Evolutionary conservation across 2,329 filamentous ascomycete species (phyloP).

Genomic region (Aspergillus intermedius): DNA sequence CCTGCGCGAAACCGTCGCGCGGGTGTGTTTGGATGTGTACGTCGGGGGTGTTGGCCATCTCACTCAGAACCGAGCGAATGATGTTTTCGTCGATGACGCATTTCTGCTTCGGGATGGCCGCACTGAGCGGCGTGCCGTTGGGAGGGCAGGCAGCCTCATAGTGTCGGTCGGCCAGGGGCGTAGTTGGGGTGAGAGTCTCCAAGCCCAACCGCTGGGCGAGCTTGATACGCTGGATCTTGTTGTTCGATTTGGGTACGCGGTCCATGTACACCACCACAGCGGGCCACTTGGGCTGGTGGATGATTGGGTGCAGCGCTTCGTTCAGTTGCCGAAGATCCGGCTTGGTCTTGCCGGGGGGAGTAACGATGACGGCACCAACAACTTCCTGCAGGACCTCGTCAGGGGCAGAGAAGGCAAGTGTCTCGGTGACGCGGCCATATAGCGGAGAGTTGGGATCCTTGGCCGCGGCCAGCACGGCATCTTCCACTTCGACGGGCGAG

Average conservation of each 20-base stretch:
- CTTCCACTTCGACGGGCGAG: conserved; percentile 54
- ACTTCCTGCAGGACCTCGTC: conserved; percentile 53
- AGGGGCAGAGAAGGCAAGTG: conserved; percentile 48
- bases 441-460: conserved; percentile 34
- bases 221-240: conserved; percentile 52
- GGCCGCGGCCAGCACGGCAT: conserved; percentile 47
- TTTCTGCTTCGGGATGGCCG: conserved; percentile 28
- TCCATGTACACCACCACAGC: conserved; percentile 51
- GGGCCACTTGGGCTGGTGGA: conserved; percentile 51
- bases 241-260: conserved; percentile 49
- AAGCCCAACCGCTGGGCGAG: conserved; percentile 45
- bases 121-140: conserved; percentile 40
- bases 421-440: conserved; percentile 43
- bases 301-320: conserved; percentile 39
- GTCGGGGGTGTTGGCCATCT: neutral
- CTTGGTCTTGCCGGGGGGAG: conserved; percentile 37
- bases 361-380: conserved; percentile 49
- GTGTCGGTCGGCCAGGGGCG: conserved; percentile 41
- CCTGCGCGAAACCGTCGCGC: neutral
- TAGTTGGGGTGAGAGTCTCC: conserved; percentile 41
- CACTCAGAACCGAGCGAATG: neutral
- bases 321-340: conserved; percentile 47
- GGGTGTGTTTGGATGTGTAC: neutral
- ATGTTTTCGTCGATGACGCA: conserved; percentile 22
- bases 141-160: conserved; percentile 47